Base-by-base conservation (phyloP, 139 green algal species). In the Haematococcus sp. region DNA sequence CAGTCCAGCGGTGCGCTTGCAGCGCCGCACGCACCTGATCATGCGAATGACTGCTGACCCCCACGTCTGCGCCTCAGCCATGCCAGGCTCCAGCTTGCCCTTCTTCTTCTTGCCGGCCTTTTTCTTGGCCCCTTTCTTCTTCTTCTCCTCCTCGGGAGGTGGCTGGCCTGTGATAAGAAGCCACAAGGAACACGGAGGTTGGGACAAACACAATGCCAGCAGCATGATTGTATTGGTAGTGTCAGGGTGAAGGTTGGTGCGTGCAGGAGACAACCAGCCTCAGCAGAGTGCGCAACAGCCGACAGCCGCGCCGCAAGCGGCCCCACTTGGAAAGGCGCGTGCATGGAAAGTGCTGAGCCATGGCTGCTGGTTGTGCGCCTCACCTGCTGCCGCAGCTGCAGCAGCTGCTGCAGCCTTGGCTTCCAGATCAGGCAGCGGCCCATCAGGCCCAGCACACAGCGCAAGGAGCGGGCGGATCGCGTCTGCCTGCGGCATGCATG, bases 41-140 rank as follows among this genome's bases (percentile, higher is more conserved):
- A 81, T 73, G 22, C 76, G 76, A 35, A 81, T 52, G 31, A 81
- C 76, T 5, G 76, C 76, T 23, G 61, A 74, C 52, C 51, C 51
- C 69, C 75, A 83, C 0, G 72, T 79, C 77, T 79, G 77, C 20
- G 71, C 67, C 58, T 83, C 72, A 9, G 66, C 71, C 60, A 77
- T 83, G 49, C 77, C 77, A 25, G 79, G 79, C 71, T 81, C 75
- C 34, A 81, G 61, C 75, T 85, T 85, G 51, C 40, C 70, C 54
- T 84, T 84, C 72, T 80, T 77, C 32, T 84, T 85, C 2, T 70
- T 70, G 64, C 79, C 81, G 16, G 51, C 43, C 75, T 85, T 81
- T 51, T 76, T 79, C 49, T 76, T 79, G 13, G 9, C 34, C 49
- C 40, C 40, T 11, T 49, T 49, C 40, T 56, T 55, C 61, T 70